Conservation (phyloP, 2,329 filamentous ascomycete genomes). For the Knoxdaviesia proteae region DNA sequence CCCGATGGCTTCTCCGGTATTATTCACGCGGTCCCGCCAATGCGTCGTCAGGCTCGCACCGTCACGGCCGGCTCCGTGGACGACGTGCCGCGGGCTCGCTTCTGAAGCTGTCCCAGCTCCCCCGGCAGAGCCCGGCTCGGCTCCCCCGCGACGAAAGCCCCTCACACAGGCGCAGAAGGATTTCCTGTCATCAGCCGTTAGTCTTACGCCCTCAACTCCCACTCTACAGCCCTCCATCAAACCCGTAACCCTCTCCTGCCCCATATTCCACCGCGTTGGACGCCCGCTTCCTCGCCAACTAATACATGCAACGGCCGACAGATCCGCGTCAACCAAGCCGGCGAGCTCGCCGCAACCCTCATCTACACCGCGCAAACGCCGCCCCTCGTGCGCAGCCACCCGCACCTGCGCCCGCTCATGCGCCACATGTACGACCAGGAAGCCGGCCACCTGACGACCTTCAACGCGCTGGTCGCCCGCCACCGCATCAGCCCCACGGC, state of each 20-base stretch:
- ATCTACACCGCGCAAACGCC: conserved; percentile 87
- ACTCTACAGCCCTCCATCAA: not conserved
- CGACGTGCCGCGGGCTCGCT: too few species aligned
- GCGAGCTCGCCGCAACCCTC: conserved; percentile 85
- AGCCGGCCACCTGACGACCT: conserved; percentile 65
- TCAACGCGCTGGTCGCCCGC: conserved; percentile 62
- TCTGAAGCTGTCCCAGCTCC: conserved; percentile 1
- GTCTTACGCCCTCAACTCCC: conserved; percentile 6
- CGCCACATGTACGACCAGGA: conserved; percentile 98
- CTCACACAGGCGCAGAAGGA: conserved; percentile 50
- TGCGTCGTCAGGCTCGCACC: too few species aligned
- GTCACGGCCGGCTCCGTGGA: too few species aligned
- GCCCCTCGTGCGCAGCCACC: conserved; percentile 56
- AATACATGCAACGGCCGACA: conserved; percentile 10
- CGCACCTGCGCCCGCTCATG: conserved; percentile 79
- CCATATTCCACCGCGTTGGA: not conserved
- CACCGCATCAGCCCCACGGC: conserved; percentile 84
- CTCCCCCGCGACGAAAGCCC: conserved; percentile 27
- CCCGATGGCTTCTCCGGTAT: too few species aligned
- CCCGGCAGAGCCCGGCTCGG: conserved; percentile 8
- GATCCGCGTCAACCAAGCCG: conserved; percentile 92
- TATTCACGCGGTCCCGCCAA: too few species aligned
- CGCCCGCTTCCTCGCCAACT: not conserved
- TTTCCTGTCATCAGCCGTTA: conserved; percentile 54
- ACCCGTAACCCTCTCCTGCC: not conserved